A percentile compares a stretch with the other conserved stretches of the same genome.
These are phyloP conservation scores for Backusella sp. DNA, from an alignment of 192 early-diverging fungal species.

Conservation along the genomic window DNA sequence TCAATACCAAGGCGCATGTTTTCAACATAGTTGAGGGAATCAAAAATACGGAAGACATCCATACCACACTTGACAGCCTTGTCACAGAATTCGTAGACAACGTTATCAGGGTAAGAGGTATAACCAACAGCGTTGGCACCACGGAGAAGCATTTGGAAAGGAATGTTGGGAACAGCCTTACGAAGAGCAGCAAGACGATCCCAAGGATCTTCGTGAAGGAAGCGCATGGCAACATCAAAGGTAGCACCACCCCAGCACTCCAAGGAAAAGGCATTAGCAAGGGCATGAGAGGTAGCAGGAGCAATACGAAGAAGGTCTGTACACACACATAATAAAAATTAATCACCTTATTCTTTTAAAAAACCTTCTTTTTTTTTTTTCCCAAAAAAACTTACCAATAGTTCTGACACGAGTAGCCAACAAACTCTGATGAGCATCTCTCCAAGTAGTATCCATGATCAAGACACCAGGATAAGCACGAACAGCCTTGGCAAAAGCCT, in stretches of 20 bases:
- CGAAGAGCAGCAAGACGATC: conserved; percentile 86
- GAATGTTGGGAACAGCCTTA: conserved; percentile 89
- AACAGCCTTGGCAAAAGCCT: conserved; percentile 90
- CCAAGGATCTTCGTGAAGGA: conserved; percentile 97
- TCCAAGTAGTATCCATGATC: conserved; percentile 97
- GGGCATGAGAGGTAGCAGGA: conserved; percentile 81
- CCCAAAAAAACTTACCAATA: conserved; percentile 67
- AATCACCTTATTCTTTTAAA: conserved; percentile 5
- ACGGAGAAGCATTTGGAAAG: conserved; percentile 98
- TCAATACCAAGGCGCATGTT: conserved; percentile 95
- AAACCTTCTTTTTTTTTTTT: neutral
- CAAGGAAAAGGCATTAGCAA: conserved; percentile 86
- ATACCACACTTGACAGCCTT: conserved; percentile 87
- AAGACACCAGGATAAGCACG: conserved; percentile 84
- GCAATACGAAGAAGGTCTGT: conserved; percentile 77
- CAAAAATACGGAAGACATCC: conserved; percentile 98
- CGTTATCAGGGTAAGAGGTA: conserved; percentile 96
- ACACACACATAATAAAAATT: neutral
- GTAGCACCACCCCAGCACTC: conserved; percentile 99
- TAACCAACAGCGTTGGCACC: conserved; percentile 98
- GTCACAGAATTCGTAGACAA: conserved; percentile 95
- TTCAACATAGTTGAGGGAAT: conserved; percentile 95
- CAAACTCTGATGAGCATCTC: conserved; percentile 94
- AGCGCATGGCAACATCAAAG: conserved; percentile 96
- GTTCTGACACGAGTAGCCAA: conserved; percentile 96